A percentile compares a stretch with the other conserved stretches of the same genome.
Conservation (phyloP, 176 grass and related monocot genomes). For the Oryza glaberrima region DNA sequence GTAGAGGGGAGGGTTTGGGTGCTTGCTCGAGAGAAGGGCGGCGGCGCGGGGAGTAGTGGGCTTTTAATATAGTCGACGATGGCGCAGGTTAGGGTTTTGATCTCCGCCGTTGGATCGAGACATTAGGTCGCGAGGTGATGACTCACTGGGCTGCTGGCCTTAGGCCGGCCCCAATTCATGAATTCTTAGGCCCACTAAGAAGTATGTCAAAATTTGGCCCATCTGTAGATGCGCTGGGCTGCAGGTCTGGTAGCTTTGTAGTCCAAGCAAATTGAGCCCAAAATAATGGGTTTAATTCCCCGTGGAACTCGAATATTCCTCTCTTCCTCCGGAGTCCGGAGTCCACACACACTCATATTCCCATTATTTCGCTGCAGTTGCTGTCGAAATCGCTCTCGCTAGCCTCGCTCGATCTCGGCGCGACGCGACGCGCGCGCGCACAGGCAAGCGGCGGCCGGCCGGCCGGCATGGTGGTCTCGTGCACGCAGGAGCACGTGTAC, state of each 20-base stretch:
- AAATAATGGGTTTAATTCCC: slow-evolving; percentile 17
- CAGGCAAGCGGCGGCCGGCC: neutral
- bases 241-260: neutral
- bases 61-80: neutral
- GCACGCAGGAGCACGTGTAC: slow-evolving; percentile 84
- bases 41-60: neutral
- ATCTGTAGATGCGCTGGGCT: neutral
- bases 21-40: neutral
- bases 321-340: neutral
- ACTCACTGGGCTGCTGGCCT: neutral
- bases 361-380: neutral
- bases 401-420: neutral
- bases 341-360: neutral
- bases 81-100: slow-evolving; percentile 19
- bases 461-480: slow-evolving; percentile 56
- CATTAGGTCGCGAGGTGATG: neutral
- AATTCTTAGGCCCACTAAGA: too few relatives aligned
- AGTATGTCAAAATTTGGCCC: neutral
- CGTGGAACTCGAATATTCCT: slow-evolving; percentile 26
- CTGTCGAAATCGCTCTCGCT: neutral
- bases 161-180: neutral
- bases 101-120: slow-evolving; percentile 27
- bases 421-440: neutral
- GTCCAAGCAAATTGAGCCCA: neutral
- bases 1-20: neutral